Conservation (phyloP, 768 basidiomycete species). For the Rhizopogon vinicolor region DNA sequence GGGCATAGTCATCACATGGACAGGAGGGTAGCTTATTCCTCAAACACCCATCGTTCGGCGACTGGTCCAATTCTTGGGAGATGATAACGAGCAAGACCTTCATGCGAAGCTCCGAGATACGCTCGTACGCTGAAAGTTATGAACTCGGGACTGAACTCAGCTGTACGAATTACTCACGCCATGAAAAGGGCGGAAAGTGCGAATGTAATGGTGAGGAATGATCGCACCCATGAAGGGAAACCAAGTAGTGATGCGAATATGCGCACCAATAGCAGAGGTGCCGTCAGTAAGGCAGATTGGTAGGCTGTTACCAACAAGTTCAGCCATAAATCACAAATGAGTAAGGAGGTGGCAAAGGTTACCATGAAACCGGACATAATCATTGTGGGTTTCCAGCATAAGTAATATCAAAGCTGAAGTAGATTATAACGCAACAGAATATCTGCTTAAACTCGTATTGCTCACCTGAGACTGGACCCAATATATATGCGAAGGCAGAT, state of each 20-base stretch:
- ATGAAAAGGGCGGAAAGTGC: constrained; percentile 42
- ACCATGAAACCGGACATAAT: constrained; percentile 80
- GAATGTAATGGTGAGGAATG: constrained; percentile 42
- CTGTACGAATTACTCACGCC: constrained; percentile 40
- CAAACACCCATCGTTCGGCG: constrained; percentile 66
- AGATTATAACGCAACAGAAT: neutral
- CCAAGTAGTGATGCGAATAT: constrained; percentile 51
- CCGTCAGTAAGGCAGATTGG: constrained; percentile 69
- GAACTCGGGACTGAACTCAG: neutral
- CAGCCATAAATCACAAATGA: constrained; percentile 4
- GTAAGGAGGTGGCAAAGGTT: constrained; percentile 14
- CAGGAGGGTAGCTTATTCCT: constrained; percentile 39
- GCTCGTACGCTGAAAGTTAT: constrained; percentile 39
- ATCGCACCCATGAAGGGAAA: constrained; percentile 49
- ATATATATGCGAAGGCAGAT: constrained; percentile 58
- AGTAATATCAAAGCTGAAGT: constrained; percentile 55
- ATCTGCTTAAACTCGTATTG: neutral
- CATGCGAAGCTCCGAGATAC: constrained; percentile 47
- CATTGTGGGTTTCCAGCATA: constrained; percentile 72
- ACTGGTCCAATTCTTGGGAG: constrained; percentile 60
- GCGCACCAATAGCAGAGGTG: constrained; percentile 53
- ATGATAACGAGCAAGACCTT: constrained; percentile 51
- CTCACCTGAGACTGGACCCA: constrained; percentile 73
- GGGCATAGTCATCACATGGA: neutral
- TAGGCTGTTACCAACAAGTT: constrained; percentile 48